These are phyloP conservation scores for Aureobasidium zeae DNA, from an alignment of 2,329 filamentous ascomycete species.

Conservation along the genomic window DNA sequence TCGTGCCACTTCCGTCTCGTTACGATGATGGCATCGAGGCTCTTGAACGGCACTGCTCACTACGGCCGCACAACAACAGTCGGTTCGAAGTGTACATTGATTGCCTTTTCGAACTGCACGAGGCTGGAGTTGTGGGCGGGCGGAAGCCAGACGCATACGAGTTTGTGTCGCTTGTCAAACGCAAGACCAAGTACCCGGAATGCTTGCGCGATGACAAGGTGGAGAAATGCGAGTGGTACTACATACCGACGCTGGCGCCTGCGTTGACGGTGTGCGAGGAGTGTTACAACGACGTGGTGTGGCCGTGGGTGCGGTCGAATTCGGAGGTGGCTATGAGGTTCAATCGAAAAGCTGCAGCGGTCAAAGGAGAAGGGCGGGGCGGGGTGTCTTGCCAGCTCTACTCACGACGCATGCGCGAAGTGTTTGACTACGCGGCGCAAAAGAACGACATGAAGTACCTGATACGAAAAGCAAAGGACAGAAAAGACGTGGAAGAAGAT, in stretches of 20 bases:
- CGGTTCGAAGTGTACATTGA: conserved; percentile 51
- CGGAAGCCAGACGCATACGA: conserved; percentile 46
- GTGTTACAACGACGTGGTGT: conserved; percentile 74
- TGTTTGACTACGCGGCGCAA: conserved; percentile 59
- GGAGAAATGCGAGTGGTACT: conserved; percentile 62
- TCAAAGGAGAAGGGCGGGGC: conserved; percentile 40
- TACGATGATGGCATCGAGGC: conserved; percentile 3
- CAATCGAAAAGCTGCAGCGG: conserved; percentile 48
- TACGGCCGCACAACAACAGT: conserved; percentile 50
- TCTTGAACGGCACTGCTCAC: conserved; percentile 53
- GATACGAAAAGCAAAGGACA: conserved; percentile 50
- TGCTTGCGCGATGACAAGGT: conserved; percentile 58
- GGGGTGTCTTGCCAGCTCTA: conserved; percentile 62
- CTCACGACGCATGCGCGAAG: conserved; percentile 64
- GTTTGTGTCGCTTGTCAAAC: conserved; percentile 55
- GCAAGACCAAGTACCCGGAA: conserved; percentile 49
- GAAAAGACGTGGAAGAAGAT: conserved; percentile 49
- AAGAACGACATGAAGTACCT: conserved; percentile 59
- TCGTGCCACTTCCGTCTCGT: conserved; percentile 41
- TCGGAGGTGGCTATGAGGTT: conserved; percentile 56
- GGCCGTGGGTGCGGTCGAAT: conserved; percentile 51
- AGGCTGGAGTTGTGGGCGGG: conserved; percentile 30
- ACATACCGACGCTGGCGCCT: conserved; percentile 58
- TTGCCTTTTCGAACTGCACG: conserved; percentile 45
- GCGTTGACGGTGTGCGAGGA: conserved; percentile 79